Evolutionary conservation across 2,329 filamentous ascomycete genomes (phyloP).

Genomic region (Cladosporium sp.): DNA sequence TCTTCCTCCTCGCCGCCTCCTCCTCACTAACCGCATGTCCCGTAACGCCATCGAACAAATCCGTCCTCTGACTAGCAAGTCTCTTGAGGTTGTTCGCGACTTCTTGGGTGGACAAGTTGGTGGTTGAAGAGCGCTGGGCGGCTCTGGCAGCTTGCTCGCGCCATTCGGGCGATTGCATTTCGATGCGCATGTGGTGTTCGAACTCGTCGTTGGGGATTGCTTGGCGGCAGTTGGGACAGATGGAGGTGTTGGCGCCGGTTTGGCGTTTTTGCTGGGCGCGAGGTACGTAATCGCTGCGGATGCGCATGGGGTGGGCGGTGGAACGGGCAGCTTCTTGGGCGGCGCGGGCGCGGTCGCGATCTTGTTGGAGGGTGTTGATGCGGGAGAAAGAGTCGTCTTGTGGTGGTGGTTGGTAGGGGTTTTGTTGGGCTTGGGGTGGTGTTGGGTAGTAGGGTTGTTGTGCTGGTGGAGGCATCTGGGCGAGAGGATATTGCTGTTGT

Average conservation of each 20-base stretch:
- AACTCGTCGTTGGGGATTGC: constrained; percentile 83
- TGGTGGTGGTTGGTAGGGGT: constrained; percentile 22
- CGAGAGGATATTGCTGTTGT: constrained; percentile 6
- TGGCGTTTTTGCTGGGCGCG: constrained; percentile 69
- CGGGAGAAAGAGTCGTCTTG: constrained; percentile 18
- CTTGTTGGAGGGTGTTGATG: constrained; percentile 29
- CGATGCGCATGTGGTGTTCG: constrained; percentile 90
- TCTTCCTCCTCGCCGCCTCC: constrained; percentile 55
- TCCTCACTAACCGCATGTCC: constrained; percentile 65
- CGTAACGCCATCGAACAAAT: constrained; percentile 75
- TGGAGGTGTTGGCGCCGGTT: constrained; percentile 56
- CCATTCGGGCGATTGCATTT: constrained; percentile 89
- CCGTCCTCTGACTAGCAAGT: constrained; percentile 80
- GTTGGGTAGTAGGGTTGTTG: constrained; percentile 15
- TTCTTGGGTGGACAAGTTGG: constrained; percentile 79
- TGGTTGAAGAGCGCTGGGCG: constrained; percentile 77
- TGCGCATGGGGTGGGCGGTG: constrained; percentile 73
- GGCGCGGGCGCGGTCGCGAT: constrained; percentile 63
- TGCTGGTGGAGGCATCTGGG: constrained; percentile 19
- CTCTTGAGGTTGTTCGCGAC: constrained; percentile 93
- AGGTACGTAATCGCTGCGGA: constrained; percentile 88
- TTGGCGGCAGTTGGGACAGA: constrained; percentile 92
- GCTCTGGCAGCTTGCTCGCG: constrained; percentile 91
- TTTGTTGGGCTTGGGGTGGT: constrained; percentile 18
- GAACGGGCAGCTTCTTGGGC: constrained; percentile 65